These are phyloP conservation scores for Phlebopus sp. DNA, from an alignment of 1,284 basidiomycete species.

Conservation along the genomic window DNA sequence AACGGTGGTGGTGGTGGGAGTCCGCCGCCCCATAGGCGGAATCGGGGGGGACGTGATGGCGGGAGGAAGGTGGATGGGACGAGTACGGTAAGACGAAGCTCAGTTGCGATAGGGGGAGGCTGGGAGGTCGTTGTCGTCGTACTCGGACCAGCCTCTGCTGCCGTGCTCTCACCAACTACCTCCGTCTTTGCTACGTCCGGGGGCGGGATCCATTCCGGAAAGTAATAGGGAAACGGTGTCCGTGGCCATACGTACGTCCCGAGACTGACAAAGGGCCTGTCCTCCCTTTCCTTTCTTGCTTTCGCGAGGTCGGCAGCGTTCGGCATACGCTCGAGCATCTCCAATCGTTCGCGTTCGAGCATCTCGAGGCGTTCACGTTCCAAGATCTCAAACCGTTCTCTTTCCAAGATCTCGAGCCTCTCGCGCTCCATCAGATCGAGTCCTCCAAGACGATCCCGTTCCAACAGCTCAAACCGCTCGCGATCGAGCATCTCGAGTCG, in stretches of 20 bases:
- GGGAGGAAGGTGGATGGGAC: slow-evolving; percentile 61
- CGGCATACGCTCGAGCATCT: slow-evolving; percentile 32
- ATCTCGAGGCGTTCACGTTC: slow-evolving; percentile 28
- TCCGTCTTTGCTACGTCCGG: slow-evolving; percentile 21
- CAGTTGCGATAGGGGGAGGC: slow-evolving; percentile 24
- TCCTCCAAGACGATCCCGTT: slow-evolving; percentile 30
- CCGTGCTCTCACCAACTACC: slow-evolving; percentile 5
- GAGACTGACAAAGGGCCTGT: slow-evolving; percentile 44
- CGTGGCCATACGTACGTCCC: slow-evolving; percentile 63
- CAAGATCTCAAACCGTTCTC: slow-evolving; percentile 26
- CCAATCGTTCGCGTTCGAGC: slow-evolving; percentile 30
- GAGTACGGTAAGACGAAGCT: slow-evolving; percentile 60
- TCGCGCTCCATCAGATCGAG: slow-evolving; percentile 28
- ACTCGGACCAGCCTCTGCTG: slow-evolving; percentile 8
- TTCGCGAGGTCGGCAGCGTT: slow-evolving; percentile 31
- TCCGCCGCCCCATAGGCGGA: slow-evolving; percentile 69
- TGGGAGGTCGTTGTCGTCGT: slow-evolving; percentile 8
- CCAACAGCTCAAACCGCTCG: slow-evolving; percentile 27
- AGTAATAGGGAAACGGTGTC: slow-evolving; percentile 53
- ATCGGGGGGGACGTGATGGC: slow-evolving; percentile 43
- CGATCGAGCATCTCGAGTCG: slow-evolving; percentile 29
- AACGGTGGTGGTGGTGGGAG: slow-evolving; percentile 39
- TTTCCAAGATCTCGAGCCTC: slow-evolving; percentile 24
- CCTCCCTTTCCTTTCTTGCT: slow-evolving; percentile 33
- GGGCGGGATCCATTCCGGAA: slow-evolving; percentile 33